Percentiles rank a stretch among this genome's conserved stretches.
phyloP scores from a whole-genome alignment of 306 rosid genomes.

The Inga leiocalycina region DNA sequence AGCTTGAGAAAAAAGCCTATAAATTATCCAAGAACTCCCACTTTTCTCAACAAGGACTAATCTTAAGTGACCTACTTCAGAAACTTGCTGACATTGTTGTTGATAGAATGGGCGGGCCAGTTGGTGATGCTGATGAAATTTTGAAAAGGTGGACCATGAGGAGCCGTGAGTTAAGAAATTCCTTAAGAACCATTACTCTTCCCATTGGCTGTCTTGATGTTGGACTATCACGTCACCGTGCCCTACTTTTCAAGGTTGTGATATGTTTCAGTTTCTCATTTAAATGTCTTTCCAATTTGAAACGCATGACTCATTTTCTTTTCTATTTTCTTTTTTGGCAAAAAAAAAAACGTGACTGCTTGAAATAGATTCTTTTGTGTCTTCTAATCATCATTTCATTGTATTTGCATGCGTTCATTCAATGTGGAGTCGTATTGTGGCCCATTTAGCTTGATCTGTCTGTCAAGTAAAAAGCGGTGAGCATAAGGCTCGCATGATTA shows the following conservation, averaged over 20 bases:
- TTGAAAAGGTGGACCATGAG: slow-evolving; percentile 73
- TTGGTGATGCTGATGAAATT: slow-evolving; percentile 80
- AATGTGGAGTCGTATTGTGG: slow-evolving; percentile 6
- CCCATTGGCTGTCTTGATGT: slow-evolving; percentile 91
- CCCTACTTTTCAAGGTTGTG: slow-evolving; percentile 93
- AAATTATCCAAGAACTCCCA: slow-evolving; percentile 51
- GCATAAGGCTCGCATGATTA: slow-evolving; percentile 11
- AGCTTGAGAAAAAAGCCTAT: slow-evolving; percentile 69
- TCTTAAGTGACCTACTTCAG: slow-evolving; percentile 79
- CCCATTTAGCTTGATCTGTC: slow-evolving; percentile 24
- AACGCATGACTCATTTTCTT: slow-evolving; percentile 7
- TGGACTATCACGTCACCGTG: slow-evolving; percentile 98
- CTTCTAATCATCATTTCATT: slow-evolving; percentile 7
- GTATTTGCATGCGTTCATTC: slow-evolving; percentile 14
- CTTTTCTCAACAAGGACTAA: slow-evolving; percentile 61
- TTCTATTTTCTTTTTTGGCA: background rate
- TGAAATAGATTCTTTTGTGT: background rate
- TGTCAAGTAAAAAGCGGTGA: background rate
- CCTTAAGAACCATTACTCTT: slow-evolving; percentile 62
- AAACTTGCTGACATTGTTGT: slow-evolving; percentile 90
- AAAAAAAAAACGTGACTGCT: background rate
- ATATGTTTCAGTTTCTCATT: slow-evolving; percentile 23
- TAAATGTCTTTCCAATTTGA: slow-evolving; percentile 1
- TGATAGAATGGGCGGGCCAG: slow-evolving; percentile 96
- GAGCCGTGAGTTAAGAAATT: slow-evolving; percentile 72